Evolutionary conservation across 768 basidiomycete species (phyloP).

Genomic region (Thelephora aurantiotincta): DNA sequence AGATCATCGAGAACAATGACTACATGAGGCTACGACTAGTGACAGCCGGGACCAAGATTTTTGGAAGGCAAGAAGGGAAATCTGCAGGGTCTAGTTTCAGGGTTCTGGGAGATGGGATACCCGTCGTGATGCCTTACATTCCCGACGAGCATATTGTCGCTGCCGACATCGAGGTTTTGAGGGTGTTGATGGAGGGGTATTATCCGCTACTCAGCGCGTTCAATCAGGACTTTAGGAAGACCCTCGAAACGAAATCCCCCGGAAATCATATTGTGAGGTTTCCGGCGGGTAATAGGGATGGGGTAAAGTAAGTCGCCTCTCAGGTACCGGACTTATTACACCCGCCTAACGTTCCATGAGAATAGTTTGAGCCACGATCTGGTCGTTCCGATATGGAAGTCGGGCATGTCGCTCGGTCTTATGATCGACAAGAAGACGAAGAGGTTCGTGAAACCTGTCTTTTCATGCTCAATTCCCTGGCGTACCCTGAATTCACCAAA

Average conservation of each 20-base stretch:
- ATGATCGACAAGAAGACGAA: slow-evolving; percentile 98
- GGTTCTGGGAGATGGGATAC: slow-evolving; percentile 74
- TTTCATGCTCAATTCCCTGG: slow-evolving; percentile 1
- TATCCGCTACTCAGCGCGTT: slow-evolving; percentile 69
- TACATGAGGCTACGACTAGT: slow-evolving; percentile 77
- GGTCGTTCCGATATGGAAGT: slow-evolving; percentile 93
- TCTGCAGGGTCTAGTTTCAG: slow-evolving; percentile 48
- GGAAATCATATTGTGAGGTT: slow-evolving; percentile 71
- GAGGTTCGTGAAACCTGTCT: slow-evolving; percentile 27
- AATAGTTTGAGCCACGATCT: slow-evolving; percentile 63
- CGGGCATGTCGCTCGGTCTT: slow-evolving; percentile 69
- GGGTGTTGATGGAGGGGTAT: slow-evolving; percentile 56
- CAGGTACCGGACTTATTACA: not conserved
- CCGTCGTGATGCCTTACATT: slow-evolving; percentile 73
- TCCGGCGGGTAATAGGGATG: slow-evolving; percentile 34
- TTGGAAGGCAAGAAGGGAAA: slow-evolving; percentile 74
- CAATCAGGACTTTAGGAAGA: slow-evolving; percentile 38
- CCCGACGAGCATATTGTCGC: slow-evolving; percentile 46
- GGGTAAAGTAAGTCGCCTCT: slow-evolving; percentile 33
- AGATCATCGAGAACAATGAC: slow-evolving; percentile 69
- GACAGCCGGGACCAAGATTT: slow-evolving; percentile 87
- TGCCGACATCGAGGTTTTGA: slow-evolving; percentile 42
- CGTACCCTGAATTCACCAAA: not conserved
- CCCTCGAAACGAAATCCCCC: slow-evolving; percentile 31
- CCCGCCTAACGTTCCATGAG: slow-evolving; percentile 1